Evolutionary conservation across 345 rosid species (phyloP).

Genomic region (Syzygium jambos): DNA sequence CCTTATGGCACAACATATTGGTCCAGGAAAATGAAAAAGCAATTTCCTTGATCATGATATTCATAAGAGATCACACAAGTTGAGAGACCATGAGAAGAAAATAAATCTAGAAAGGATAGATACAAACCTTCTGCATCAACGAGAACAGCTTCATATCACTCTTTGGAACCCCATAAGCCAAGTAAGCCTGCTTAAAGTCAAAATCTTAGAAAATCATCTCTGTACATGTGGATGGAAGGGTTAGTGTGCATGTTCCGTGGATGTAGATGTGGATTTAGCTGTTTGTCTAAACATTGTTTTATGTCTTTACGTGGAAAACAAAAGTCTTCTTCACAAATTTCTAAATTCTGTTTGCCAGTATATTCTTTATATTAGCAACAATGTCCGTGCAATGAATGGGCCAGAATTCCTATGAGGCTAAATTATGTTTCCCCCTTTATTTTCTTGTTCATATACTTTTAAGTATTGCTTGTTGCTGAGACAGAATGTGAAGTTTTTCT

Average conservation of each 20-base stretch:
- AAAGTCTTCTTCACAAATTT: background rate
- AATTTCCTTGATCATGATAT: background rate
- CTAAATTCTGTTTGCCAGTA: background rate
- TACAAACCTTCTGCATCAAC: constrained; percentile 88
- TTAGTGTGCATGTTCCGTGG: background rate
- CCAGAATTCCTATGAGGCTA: background rate
- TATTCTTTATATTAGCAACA: background rate
- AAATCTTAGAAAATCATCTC: constrained; percentile 4
- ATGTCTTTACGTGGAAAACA: background rate
- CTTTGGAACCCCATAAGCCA: constrained; percentile 94
- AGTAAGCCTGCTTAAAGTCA: constrained; percentile 53
- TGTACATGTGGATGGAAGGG: background rate
- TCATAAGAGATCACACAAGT: background rate
- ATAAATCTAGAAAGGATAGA: background rate
- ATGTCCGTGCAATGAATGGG: background rate
- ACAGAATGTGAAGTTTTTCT: background rate
- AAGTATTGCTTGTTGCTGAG: background rate
- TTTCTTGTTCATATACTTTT: background rate
- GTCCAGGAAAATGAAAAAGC: background rate
- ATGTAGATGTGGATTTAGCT: background rate
- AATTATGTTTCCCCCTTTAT: background rate
- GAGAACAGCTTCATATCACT: constrained; percentile 91
- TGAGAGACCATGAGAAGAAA: background rate
- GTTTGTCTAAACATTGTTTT: background rate
- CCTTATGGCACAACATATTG: background rate